Conservation (phyloP, 1,284 basidiomycete genomes). For the Marasmius sp. region DNA sequence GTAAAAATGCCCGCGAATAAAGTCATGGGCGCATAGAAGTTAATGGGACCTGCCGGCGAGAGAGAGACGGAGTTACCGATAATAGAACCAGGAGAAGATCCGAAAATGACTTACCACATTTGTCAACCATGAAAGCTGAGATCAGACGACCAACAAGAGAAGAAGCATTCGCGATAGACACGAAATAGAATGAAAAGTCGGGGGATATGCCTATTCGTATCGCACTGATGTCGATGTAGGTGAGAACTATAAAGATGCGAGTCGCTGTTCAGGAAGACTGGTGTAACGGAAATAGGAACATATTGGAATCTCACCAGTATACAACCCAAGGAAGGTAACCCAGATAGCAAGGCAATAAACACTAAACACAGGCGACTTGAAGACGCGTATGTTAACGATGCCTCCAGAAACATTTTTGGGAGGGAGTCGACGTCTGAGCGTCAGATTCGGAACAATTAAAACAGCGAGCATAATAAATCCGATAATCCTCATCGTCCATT, state of each 20-base stretch:
- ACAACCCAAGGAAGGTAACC: slow-evolving; percentile 57
- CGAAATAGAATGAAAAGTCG: slow-evolving; percentile 50
- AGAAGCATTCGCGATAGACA: slow-evolving; percentile 48
- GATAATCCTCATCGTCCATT: slow-evolving; percentile 54
- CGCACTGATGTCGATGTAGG: slow-evolving; percentile 48
- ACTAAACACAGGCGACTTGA: slow-evolving; percentile 45
- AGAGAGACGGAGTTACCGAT: slow-evolving; percentile 1
- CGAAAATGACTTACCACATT: slow-evolving; percentile 29
- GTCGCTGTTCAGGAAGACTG: not conserved
- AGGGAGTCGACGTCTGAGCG: slow-evolving; percentile 47
- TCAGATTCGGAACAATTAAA: slow-evolving; percentile 41
- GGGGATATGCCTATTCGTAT: slow-evolving; percentile 36
- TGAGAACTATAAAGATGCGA: slow-evolving; percentile 33
- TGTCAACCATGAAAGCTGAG: slow-evolving; percentile 40
- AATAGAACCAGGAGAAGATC: not conserved
- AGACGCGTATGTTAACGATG: slow-evolving; percentile 47
- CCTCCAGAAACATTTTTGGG: slow-evolving; percentile 47
- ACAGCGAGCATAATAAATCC: slow-evolving; percentile 44
- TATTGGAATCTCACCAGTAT: slow-evolving; percentile 44
- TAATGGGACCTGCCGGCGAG: slow-evolving; percentile 41
- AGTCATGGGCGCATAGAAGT: slow-evolving; percentile 48
- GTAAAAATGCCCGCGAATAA: slow-evolving; percentile 45
- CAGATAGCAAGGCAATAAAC: slow-evolving; percentile 44
- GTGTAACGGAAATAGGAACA: not conserved
- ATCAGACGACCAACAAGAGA: slow-evolving; percentile 41